These are phyloP conservation scores for Ogataea sp. DNA, from an alignment of 805 yeast genomes.

Conservation along the genomic window DNA sequence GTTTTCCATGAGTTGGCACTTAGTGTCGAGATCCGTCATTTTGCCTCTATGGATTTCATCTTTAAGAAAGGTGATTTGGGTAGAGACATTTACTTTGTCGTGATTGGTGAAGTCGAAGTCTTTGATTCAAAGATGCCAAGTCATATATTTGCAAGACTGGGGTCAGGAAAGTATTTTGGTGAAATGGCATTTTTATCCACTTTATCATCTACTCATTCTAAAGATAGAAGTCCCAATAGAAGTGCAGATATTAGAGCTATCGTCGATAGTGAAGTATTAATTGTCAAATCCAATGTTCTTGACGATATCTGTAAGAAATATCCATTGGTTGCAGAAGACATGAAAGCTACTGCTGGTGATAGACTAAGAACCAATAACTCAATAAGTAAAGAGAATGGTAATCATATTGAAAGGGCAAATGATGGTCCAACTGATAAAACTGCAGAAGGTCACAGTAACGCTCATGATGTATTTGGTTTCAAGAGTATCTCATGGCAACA, in stretches of 20 bases:
- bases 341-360: slow-evolving; percentile 51
- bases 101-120: slow-evolving; percentile 67
- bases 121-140: slow-evolving; percentile 29
- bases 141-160: slow-evolving; percentile 46
- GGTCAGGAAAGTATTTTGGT: slow-evolving; percentile 63
- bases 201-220: slow-evolving; percentile 24
- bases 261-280: slow-evolving; percentile 50
- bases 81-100: slow-evolving; percentile 58
- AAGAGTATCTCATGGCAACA: slow-evolving; percentile 12
- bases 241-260: slow-evolving; percentile 62
- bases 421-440: neutral
- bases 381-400: slow-evolving; percentile 5
- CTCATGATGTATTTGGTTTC: slow-evolving; percentile 6
- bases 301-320: slow-evolving; percentile 47
- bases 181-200: slow-evolving; percentile 63
- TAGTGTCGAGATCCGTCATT: slow-evolving; percentile 48
- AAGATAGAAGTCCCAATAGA: slow-evolving; percentile 25
- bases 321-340: slow-evolving; percentile 50
- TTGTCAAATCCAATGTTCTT: slow-evolving; percentile 47
- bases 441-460: neutral
- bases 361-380: slow-evolving; percentile 29
- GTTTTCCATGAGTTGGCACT: slow-evolving; percentile 59
- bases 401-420: neutral
- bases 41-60: slow-evolving; percentile 50
- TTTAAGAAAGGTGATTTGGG: slow-evolving; percentile 53